phyloP scores from a whole-genome alignment of 208 protist species.

The Phytomonas sp. region DNA sequence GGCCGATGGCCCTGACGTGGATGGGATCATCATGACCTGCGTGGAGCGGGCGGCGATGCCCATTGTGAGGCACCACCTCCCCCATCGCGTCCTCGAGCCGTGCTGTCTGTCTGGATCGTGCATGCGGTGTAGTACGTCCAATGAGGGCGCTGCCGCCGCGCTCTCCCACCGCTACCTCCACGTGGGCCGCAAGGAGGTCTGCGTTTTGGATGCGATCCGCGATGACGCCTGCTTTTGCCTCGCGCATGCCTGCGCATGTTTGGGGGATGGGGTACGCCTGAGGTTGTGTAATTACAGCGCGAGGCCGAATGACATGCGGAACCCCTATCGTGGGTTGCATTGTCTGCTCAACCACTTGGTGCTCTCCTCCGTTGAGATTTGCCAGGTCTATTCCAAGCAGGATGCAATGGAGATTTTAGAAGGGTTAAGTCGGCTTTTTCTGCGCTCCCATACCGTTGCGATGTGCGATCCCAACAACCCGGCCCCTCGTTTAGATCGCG shows the following conservation, averaged over 20 bases:
- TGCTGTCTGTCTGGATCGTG: constrained; percentile 51
- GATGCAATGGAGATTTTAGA: too few relatives aligned
- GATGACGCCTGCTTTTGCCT: constrained; percentile 61
- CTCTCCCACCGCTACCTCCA: constrained; percentile 18
- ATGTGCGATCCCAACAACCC: too few relatives aligned
- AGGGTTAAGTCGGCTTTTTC: too few relatives aligned
- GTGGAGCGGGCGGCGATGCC: constrained; percentile 29
- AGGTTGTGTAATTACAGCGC: constrained; percentile 37
- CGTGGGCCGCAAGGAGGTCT: constrained; percentile 17
- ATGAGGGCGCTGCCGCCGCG: neutral
- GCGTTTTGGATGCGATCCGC: constrained; percentile 19
- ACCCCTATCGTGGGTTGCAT: constrained; percentile 35
- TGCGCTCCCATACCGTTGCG: too few relatives aligned
- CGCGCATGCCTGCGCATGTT: constrained; percentile 36
- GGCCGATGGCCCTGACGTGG: neutral
- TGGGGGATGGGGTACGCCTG: constrained; percentile 29
- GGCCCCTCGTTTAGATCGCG: too few relatives aligned
- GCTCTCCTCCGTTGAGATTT: too few relatives aligned
- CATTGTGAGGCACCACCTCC: constrained; percentile 27
- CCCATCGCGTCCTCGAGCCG: constrained; percentile 26
- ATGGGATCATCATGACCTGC: constrained; percentile 8
- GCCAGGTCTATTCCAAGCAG: too few relatives aligned
- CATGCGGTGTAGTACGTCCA: neutral
- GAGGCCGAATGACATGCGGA: constrained; percentile 22
- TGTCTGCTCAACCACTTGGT: constrained; percentile 60